These are phyloP conservation scores for Chytriomyces confervae DNA, from an alignment of 192 early-diverging fungal species.

Conservation along the genomic window DNA sequence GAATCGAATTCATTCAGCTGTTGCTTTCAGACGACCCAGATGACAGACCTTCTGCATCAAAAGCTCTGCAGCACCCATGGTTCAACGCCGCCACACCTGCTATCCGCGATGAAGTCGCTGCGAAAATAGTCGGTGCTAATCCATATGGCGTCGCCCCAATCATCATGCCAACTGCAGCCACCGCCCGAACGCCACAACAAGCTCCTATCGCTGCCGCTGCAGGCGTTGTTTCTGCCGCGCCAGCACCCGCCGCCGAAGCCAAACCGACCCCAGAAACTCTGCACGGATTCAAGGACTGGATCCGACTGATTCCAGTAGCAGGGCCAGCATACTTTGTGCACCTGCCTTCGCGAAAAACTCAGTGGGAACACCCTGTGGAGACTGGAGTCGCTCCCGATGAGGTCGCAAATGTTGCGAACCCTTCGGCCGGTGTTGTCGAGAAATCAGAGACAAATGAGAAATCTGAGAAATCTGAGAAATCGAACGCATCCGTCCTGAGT, in stretches of 20 bases:
- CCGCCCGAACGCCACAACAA: not conserved
- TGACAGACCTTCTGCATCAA: slow-evolving; percentile 18
- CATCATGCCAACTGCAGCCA: not conserved
- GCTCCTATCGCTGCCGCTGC: not conserved
- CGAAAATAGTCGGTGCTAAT: not conserved
- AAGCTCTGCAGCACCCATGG: slow-evolving; percentile 36
- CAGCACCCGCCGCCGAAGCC: not conserved
- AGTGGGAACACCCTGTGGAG: slow-evolving; percentile 24
- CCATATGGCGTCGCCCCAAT: not conserved
- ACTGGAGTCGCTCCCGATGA: not conserved
- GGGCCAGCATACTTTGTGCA: slow-evolving; percentile 23
- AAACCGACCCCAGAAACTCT: slow-evolving; percentile 3
- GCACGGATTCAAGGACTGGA: slow-evolving; percentile 6
- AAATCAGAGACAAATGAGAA: not conserved
- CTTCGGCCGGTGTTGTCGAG: not conserved
- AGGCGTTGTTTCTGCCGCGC: not conserved
- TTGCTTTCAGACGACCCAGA: slow-evolving; percentile 21
- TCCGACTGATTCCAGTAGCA: slow-evolving; percentile 1
- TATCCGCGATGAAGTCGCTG: not conserved
- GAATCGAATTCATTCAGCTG: slow-evolving; percentile 18
- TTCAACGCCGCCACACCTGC: slow-evolving; percentile 7
- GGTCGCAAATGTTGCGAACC: not conserved
- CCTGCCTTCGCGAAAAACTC: not conserved
- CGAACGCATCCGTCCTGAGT: not conserved
- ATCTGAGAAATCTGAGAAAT: not conserved